These are phyloP conservation scores for Cladosporium austrohemisphaericum DNA, from an alignment of 2,329 filamentous ascomycete genomes.

Conservation along the genomic window DNA sequence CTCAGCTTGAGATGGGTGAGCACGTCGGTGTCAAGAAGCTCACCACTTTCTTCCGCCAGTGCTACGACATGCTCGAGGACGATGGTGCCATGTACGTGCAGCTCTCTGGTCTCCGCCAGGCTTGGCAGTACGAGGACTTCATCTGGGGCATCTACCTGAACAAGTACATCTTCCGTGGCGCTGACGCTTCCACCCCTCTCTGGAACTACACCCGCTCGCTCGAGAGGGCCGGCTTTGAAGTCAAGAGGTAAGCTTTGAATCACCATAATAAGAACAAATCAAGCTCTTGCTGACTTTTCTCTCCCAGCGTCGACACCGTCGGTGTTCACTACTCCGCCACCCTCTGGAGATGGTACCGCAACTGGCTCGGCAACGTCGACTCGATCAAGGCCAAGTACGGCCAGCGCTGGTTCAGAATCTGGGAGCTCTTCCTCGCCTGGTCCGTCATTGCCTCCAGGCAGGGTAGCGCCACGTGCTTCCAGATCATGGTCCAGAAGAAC, in stretches of 20 bases:
- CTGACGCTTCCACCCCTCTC: slow-evolving; percentile 89
- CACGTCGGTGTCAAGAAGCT: slow-evolving; percentile 95
- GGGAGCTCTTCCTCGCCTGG: slow-evolving; percentile 87
- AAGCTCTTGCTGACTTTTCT: background rate
- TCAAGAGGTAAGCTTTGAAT: slow-evolving; percentile 59
- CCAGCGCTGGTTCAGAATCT: slow-evolving; percentile 90
- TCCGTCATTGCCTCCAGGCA: slow-evolving; percentile 81
- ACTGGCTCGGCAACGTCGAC: slow-evolving; percentile 92
- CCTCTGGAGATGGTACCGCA: slow-evolving; percentile 96
- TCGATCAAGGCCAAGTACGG: slow-evolving; percentile 96
- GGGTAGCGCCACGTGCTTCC: slow-evolving; percentile 79
- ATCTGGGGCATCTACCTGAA: slow-evolving; percentile 99
- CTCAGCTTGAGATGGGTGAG: slow-evolving; percentile 97
- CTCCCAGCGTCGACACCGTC: slow-evolving; percentile 69
- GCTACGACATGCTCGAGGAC: slow-evolving; percentile 93
- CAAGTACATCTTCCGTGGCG: slow-evolving; percentile 89
- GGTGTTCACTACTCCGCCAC: slow-evolving; percentile 97
- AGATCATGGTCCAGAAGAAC: slow-evolving; percentile 85
- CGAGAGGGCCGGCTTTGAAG: slow-evolving; percentile 82
- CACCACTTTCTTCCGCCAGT: slow-evolving; percentile 73
- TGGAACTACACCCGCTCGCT: slow-evolving; percentile 81
- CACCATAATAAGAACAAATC: background rate
- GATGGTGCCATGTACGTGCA: slow-evolving; percentile 96
- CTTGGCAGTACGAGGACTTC: slow-evolving; percentile 97
- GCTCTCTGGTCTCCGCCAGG: slow-evolving; percentile 87